Base-by-base conservation (phyloP, 106 monocot genomes). In the Platanthera zijinensis region DNA sequence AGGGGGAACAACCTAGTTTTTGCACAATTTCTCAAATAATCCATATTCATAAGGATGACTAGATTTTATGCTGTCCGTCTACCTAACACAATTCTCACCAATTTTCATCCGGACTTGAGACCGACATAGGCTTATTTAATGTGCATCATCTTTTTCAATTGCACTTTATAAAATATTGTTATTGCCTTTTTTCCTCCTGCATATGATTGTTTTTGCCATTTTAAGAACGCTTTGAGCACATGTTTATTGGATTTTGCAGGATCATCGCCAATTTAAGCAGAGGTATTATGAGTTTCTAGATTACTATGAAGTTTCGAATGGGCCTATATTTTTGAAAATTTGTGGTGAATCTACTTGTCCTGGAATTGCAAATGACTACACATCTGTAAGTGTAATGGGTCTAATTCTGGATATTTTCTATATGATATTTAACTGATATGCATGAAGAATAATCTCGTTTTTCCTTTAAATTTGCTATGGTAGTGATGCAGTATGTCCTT, bases 281-380 rank as follows among this genome's bases (percentile, higher is more conserved):
- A 82, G 91, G 22, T 97, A 85, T 70, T 97, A 89, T 76, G 94
- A 94, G 73, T 97, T 85, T 78, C 84, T 86, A 71, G 97, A 94
- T 84, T 78, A 97, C 72, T 86, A 79, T 81, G 79, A 85, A 77
- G 88, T 25, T 73, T 72, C 89, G 0, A 54, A 77, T 51, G 91
- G 91, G 48, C 97, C 97, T 2, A 82, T 97, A 70, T 97, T 97
- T 83, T 75, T 97, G 71, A 89, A 82, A 48, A 88, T 97, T 47
- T 94, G 97, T 74, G 97, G 97, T 66, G 97, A 97, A 90, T 86
- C 94, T 53, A 30, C 97, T 48, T 89, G 91, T 78, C 80, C 80
- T 52, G 97, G 97, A 32, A 94, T 97, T 72, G 59, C 64, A 48
- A 94, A 97, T 72, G 91, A 91, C 74, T 97, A 94, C 73, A 78